Evolutionary conservation across 2,329 filamentous ascomycete species (phyloP), one percentile per base, ranked within the genome.

Genomic region (Xylaria sp.): DNA sequence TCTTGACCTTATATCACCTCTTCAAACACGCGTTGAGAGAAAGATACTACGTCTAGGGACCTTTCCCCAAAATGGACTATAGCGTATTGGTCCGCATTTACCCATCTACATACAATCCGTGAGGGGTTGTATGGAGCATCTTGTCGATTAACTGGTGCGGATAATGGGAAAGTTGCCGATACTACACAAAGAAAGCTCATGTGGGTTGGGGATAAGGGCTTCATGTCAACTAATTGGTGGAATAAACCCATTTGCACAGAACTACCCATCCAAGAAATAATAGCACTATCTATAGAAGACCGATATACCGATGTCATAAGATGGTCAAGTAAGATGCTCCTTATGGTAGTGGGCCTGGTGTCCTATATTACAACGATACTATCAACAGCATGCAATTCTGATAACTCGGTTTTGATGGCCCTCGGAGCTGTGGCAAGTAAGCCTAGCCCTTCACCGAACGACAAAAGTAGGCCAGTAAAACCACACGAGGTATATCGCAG

Each of bases 151-250:
- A 68, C 66, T 66, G 69, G 61, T 62, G 65, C 64, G 59, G 64
- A 51, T 62, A 67, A 68, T 51, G 54, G 41, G 25, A 25, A 48
- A 31, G 1, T 52, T 64, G 62, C 48, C 51, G 56, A 57, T 46
- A 43, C 57, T 57, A 39, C 48, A 57, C 25, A 52, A 43, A 13
- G 41, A 36, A 63, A 48, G 23, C 52, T 58, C 28, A 13, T 49
- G 64, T 57, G 67, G 49, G 64, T 63, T 60, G 28, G 46, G 60
- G 39, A 65, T 71, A 67, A 62, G 64, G 31, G 31, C 41, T 36
- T 33, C 67, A 56, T 71, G 66, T 63, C 59, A 65, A 54, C 55
- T 64, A 64, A 72, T 71, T 75, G 72, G 72, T 73, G 72, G 69
- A 59, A 71, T 63, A 64, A 62, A 48, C 31, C 12, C 3, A 18